These are phyloP conservation scores for Arxiozyma slooffiae DNA, from an alignment of 1,139 yeast species.

Conservation along the genomic window DNA sequence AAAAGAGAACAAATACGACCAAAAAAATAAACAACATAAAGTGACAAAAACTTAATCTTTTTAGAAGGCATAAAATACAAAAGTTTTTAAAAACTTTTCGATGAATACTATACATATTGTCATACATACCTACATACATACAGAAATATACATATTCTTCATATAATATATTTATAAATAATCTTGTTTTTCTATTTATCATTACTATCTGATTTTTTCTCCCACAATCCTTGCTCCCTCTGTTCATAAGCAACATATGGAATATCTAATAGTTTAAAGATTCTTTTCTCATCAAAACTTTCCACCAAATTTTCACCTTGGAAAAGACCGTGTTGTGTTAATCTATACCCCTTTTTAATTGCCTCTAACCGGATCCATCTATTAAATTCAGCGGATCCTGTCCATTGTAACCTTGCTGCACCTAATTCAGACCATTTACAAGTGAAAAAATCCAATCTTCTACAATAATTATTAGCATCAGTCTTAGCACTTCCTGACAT, in stretches of 20 bases:
- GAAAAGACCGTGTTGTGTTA: constrained; percentile 45
- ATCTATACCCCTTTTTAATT: constrained; percentile 34
- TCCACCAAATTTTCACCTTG: constrained; percentile 34
- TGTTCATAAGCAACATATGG: constrained; percentile 39
- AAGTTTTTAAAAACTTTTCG: no score
- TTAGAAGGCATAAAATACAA: no score
- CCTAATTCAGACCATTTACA: constrained; percentile 46
- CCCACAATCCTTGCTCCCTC: constrained; percentile 23
- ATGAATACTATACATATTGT: no score
- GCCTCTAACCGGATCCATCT: constrained; percentile 43
- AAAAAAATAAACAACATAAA: no score
- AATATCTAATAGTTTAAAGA: constrained; percentile 41
- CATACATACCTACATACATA: no score
- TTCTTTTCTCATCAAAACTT: constrained; percentile 38
- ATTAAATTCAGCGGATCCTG: constrained; percentile 50
- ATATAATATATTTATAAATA: no score
- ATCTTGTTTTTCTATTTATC: no score
- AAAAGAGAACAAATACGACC: no score
- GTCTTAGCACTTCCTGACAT: constrained; percentile 17
- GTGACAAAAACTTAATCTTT: no score
- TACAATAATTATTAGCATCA: constrained; percentile 28
- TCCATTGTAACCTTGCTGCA: constrained; percentile 46
- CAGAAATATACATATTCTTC: no score
- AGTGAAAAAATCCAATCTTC: constrained; percentile 48
- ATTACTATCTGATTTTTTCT: neutral